These are phyloP conservation scores for Dactylis glomerata DNA, from an alignment of 176 grass and related monocot genomes.

Conservation along the genomic window DNA sequence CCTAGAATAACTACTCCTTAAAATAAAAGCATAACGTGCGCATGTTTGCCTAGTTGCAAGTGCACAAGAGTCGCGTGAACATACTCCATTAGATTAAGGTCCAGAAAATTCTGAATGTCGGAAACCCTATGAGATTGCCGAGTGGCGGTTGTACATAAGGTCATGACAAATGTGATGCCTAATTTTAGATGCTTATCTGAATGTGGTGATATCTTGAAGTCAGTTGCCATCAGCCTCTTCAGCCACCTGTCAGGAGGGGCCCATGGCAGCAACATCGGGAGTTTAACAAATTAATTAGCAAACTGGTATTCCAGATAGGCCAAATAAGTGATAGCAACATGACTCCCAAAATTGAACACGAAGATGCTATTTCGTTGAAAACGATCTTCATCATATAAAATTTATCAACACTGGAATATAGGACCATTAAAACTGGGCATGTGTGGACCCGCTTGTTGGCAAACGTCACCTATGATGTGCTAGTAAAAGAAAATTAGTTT, in stretches of 20 bases:
- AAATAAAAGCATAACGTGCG: too few relatives aligned
- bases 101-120: background rate
- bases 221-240: background rate
- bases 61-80: too few relatives aligned
- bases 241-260: background rate
- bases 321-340: background rate
- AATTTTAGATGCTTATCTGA: conserved; percentile 12
- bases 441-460: background rate
- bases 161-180: background rate
- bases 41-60: too few relatives aligned
- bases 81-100: background rate
- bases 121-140: background rate
- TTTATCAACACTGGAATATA: background rate
- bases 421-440: background rate
- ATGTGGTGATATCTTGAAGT: background rate
- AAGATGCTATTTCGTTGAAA: too few relatives aligned
- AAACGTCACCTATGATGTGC: background rate
- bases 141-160: too few relatives aligned
- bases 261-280: background rate
- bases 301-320: conserved; percentile 13
- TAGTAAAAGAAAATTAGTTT: background rate
- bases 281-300: conserved; percentile 8
- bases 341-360: background rate
- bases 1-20: too few relatives aligned
- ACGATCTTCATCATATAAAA: too few relatives aligned